phyloP scores from a whole-genome alignment of 108 stramenopile species.

The Pseudonitzschia multiseries region DNA sequence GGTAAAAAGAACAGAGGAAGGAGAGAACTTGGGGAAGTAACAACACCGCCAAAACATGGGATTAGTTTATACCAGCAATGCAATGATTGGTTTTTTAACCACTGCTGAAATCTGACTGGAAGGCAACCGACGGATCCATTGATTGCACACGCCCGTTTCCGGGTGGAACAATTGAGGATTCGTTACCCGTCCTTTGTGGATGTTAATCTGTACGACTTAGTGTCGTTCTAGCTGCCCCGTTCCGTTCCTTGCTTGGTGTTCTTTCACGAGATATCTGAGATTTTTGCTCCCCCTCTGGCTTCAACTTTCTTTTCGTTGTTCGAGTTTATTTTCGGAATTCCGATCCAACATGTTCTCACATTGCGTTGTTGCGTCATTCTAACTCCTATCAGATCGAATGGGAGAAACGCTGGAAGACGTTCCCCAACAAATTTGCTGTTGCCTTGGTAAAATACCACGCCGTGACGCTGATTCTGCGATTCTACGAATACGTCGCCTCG shows the following conservation, averaged over 20 bases:
- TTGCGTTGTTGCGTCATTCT: not conserved
- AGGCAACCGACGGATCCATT: not conserved
- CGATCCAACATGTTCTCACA: not conserved
- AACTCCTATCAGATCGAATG: slow-evolving; percentile 47
- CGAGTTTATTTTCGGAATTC: no score
- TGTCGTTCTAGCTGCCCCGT: not conserved
- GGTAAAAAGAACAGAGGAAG: no score
- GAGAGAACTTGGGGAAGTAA: no score
- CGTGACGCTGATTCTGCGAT: slow-evolving; percentile 44
- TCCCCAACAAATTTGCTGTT: slow-evolving; percentile 35
- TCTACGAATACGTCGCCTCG: slow-evolving; percentile 45
- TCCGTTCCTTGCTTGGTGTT: no score
- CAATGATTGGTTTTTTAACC: slow-evolving; percentile 11
- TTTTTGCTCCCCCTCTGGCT: no score
- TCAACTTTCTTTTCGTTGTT: no score
- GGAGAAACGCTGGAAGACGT: slow-evolving; percentile 47
- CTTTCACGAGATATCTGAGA: no score
- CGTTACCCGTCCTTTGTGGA: not conserved
- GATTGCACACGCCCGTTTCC: not conserved
- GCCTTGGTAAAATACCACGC: slow-evolving; percentile 58
- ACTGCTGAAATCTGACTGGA: slow-evolving; percentile 6
- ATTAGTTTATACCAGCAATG: no score
- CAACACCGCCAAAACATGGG: no score
- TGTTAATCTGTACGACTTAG: slow-evolving; percentile 3
- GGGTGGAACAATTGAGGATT: not conserved